Evolutionary conservation across 169 alveolate species (phyloP).

Genomic region (Cryptosporidium ryanae): DNA sequence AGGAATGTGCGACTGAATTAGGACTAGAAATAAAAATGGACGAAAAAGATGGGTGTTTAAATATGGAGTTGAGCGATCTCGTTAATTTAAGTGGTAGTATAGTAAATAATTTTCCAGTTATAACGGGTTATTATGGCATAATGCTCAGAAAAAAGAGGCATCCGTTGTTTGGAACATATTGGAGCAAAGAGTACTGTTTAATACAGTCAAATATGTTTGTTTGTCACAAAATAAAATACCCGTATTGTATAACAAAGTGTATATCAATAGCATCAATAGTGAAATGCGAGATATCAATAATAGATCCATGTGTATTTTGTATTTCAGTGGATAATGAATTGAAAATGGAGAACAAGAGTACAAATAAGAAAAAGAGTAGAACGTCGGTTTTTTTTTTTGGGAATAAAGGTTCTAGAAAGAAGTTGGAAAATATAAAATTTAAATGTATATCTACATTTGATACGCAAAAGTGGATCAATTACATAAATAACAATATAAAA

Average conservation of each 20-base stretch:
- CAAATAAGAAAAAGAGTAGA: background rate
- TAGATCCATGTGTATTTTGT: constrained; percentile 69
- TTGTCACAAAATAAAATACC: constrained; percentile 62
- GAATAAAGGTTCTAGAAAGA: background rate
- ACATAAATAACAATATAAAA: constrained; percentile 49
- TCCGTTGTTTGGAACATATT: constrained; percentile 53
- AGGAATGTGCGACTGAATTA: too few species aligned
- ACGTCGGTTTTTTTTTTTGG: background rate
- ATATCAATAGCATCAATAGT: constrained; percentile 53
- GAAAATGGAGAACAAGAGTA: background rate
- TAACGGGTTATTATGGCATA: constrained; percentile 58
- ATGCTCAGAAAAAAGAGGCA: constrained; percentile 49
- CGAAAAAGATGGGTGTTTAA: background rate
- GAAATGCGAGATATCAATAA: constrained; percentile 51
- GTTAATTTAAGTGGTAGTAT: constrained; percentile 4
- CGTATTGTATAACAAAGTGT: constrained; percentile 42
- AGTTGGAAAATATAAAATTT: constrained; percentile 20
- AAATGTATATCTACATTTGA: constrained; percentile 65
- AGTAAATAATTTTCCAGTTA: constrained; percentile 30
- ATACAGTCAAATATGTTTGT: constrained; percentile 62
- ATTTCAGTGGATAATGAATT: constrained; percentile 19
- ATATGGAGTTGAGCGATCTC: background rate
- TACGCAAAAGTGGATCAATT: constrained; percentile 49
- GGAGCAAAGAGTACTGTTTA: constrained; percentile 63
- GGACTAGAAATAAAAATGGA: too few species aligned